Evolutionary conservation across 257 asterid genomes (phyloP), one percentile per base, ranked within the genome.

Genomic region (Ocimum tenuiflorum): DNA sequence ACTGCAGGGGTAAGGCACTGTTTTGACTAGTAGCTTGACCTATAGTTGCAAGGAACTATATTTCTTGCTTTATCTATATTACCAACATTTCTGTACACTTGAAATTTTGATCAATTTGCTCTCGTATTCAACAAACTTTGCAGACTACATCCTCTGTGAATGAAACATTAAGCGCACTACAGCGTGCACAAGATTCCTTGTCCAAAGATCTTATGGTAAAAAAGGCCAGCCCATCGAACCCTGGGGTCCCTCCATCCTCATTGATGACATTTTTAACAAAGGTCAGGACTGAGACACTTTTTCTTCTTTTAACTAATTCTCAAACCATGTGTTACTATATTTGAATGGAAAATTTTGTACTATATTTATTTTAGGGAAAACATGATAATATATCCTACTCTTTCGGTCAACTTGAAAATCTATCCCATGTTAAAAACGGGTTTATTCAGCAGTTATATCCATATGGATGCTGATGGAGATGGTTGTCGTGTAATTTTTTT

Each of bases 161-260:
- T 75, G 87, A 75, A 70, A 77, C 89, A 51, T 77, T 81, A 64
- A 71, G 66, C 65, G 97, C 91, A 35, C 70, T 94, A 69, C 78
- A 81, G 18, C 77, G 17, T 77, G 99, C 99, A 38, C 88, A 83
- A 71, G 80, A 77, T 67, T 86, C 97, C 43, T 82, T 88, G 65
- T 70, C 66, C 41, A 88, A 77, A 56, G 77, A 66, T 55, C 70
- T 88, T 54, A 71, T 79, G 67, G 78, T 90, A 60, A 76, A 88
- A 54, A 78, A 51, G 73, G 97, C 97, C 18, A 88, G 90, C 76
- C 55, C 78, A 57, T 76, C 89, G 49, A 94, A 94, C 79, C 96
- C 97, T 61, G 99, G 99, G 60, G 80, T 90, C 70, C 96, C 99
- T 41, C 97, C 99, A 36, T 92, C 99, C 68, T 92, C 99, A 3